A percentile compares a stretch with the other conserved stretches of the same genome.
These are phyloP conservation scores for Exobasidium cylindrosporum DNA, from an alignment of 1,284 basidiomycete genomes.

Conservation along the genomic window DNA sequence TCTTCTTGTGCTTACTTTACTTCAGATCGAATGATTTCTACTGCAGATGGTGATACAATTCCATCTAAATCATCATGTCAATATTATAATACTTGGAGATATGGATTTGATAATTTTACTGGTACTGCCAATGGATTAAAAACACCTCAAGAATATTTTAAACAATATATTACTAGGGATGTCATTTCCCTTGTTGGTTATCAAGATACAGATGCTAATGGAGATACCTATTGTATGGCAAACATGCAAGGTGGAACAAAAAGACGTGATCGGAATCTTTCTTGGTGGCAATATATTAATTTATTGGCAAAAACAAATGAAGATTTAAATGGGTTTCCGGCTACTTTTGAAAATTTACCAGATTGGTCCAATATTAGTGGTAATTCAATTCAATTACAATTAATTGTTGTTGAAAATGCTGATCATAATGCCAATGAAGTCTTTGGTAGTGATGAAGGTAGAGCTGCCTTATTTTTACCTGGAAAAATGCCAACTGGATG, in stretches of 20 bases:
- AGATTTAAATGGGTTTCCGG: slow-evolving; percentile 40
- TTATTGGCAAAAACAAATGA: slow-evolving; percentile 37
- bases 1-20: slow-evolving; percentile 46
- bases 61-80: slow-evolving; percentile 31
- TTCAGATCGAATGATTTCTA: slow-evolving; percentile 28
- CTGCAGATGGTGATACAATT: slow-evolving; percentile 16
- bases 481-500: slow-evolving; percentile 39
- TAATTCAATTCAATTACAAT: slow-evolving; percentile 29
- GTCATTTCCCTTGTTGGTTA: slow-evolving; percentile 47
- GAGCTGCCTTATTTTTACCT: slow-evolving; percentile 42
- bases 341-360: slow-evolving; percentile 27
- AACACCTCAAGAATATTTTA: slow-evolving; percentile 39
- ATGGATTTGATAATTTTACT: slow-evolving; percentile 47
- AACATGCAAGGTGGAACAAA: slow-evolving; percentile 42
- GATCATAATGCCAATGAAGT: slow-evolving; percentile 43
- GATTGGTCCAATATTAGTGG: slow-evolving; percentile 42
- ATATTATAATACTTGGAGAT: slow-evolving; percentile 49
- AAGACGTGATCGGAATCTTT: slow-evolving; percentile 45
- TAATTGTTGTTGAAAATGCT: slow-evolving; percentile 43
- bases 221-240: slow-evolving; percentile 53
- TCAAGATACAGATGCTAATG: slow-evolving; percentile 31
- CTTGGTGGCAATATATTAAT: slow-evolving; percentile 53
- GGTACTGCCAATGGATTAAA: slow-evolving; percentile 32
- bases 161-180: slow-evolving; percentile 39
- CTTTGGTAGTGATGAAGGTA: slow-evolving; percentile 34